These are phyloP conservation scores for Penicillium sp. DNA, from an alignment of 2,329 filamentous ascomycete species.

Conservation along the genomic window DNA sequence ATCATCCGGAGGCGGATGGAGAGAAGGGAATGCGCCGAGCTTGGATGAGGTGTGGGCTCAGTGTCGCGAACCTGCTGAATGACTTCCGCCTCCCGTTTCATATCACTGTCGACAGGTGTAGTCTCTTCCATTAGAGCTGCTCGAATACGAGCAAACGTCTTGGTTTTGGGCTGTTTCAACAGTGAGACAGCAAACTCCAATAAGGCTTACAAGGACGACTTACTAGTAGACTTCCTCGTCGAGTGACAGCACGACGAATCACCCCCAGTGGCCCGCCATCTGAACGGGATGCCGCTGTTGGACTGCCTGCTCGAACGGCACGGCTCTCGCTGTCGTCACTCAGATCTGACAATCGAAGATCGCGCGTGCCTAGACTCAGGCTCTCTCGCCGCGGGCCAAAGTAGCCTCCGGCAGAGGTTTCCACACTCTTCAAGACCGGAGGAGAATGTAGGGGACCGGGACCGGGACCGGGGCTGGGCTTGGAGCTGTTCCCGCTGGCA, in stretches of 20 bases:
- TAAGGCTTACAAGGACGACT: constrained; percentile 30
- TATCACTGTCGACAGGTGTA: constrained; percentile 80
- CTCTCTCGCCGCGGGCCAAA: constrained; percentile 68
- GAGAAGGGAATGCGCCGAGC: constrained; percentile 43
- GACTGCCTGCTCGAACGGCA: constrained; percentile 32
- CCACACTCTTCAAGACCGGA: constrained; percentile 56
- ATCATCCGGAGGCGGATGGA: constrained; percentile 42
- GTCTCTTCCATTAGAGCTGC: constrained; percentile 85
- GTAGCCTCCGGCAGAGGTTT: constrained; percentile 50
- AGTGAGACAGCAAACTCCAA: not conserved
- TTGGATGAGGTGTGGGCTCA: constrained; percentile 53
- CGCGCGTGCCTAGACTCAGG: constrained; percentile 83
- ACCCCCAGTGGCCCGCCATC: constrained; percentile 65
- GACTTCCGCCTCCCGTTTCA: constrained; percentile 86
- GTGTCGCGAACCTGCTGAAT: constrained; percentile 91
- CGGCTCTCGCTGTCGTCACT: constrained; percentile 69
- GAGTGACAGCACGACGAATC: constrained; percentile 74
- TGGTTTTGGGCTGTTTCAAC: constrained; percentile 73
- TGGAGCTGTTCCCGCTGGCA: constrained; percentile 65
- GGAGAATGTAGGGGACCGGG: constrained; percentile 61
- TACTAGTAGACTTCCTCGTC: constrained; percentile 83
- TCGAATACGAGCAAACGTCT: constrained; percentile 87
- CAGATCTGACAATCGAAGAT: constrained; percentile 71
- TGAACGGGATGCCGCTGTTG: constrained; percentile 30
- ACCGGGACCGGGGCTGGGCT: constrained; percentile 53